These are phyloP conservation scores for Metschnikowia kunwiensis DNA, from an alignment of 805 yeast species.

Conservation along the genomic window DNA sequence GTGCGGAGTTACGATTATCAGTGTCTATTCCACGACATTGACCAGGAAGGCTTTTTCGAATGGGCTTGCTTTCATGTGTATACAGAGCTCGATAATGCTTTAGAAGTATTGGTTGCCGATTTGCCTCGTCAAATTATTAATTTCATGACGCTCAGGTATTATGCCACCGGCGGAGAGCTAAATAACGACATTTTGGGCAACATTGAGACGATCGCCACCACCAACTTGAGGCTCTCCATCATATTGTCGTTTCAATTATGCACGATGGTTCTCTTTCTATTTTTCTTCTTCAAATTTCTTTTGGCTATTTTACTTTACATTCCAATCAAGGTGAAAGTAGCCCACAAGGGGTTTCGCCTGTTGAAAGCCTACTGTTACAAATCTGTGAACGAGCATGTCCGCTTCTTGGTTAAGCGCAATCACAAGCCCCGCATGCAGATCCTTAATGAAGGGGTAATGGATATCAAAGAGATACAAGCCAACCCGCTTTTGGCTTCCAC, in stretches of 20 bases:
- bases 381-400: slow-evolving; percentile 56
- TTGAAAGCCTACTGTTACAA: slow-evolving; percentile 61
- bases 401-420: slow-evolving; percentile 45
- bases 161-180: slow-evolving; percentile 46
- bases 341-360: slow-evolving; percentile 37
- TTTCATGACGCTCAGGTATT: slow-evolving; percentile 60
- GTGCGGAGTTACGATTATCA: slow-evolving; percentile 57
- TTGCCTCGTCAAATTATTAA: slow-evolving; percentile 86
- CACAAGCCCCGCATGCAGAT: slow-evolving; percentile 37
- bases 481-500: slow-evolving; percentile 26
- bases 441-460: slow-evolving; percentile 29
- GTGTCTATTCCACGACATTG: slow-evolving; percentile 69
- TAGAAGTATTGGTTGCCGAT: slow-evolving; percentile 67
- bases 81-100: slow-evolving; percentile 61
- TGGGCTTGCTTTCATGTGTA: slow-evolving; percentile 65
- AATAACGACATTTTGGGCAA: slow-evolving; percentile 45
- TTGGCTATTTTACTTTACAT: slow-evolving; percentile 52
- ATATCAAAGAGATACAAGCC: slow-evolving; percentile 22
- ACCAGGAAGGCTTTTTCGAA: slow-evolving; percentile 60
- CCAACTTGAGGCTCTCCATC: slow-evolving; percentile 64
- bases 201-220: slow-evolving; percentile 54
- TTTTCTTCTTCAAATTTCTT: slow-evolving; percentile 56
- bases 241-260: slow-evolving; percentile 71
- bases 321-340: slow-evolving; percentile 48
- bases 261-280: slow-evolving; percentile 70